Base-by-base conservation (phyloP, 495 filamentous ascomycete species). In the Penicillium coffeae region DNA sequence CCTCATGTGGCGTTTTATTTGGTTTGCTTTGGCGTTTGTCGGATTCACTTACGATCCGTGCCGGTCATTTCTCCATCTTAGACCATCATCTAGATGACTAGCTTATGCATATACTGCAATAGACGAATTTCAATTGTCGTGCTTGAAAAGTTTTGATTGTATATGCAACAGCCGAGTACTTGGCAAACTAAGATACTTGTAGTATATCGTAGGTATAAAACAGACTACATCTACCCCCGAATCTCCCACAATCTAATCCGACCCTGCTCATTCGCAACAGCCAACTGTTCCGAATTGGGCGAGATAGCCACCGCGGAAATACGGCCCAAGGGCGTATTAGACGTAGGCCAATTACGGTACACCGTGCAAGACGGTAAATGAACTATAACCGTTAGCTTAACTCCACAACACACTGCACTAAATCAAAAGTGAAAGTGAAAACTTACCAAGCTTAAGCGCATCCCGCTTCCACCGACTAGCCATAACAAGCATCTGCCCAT, bases 341-440 rank as follows among this genome's bases (percentile, higher is more conserved):
- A 78, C 34, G 93, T 98, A 16, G 93, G 93, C 93, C 93, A 98
- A 68, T 98, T 97, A 58, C 81, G 82, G 74, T 93, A 98, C 13
- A 96, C 90, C 2, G 90, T 94, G 63, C 89, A 95, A 49, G 80
- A 87, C 1, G 92, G 92, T 55, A 98, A 70, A 66, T 98, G 93
- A 30, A 93, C 90, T 76, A 48, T 30, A 30, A 12, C 3, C 38
- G 56, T 63, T 56, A 51, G 21, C 20, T 12, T 27, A 27, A 44
- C 27, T 30, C 25, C 25, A 30, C 25, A 4, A 30, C 25, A 30
- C 25, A 30, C n/a, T n/a, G 40, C 8, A 41, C 36, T n/a, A 8
- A 18, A 39, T 33, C 1, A 42, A 27, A 38, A 34, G 12, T 10
- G 2, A 40, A 38, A 45, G 37, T 38, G 7, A 8, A 21, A 49